Conservation (phyloP, 2,329 filamentous ascomycete genomes). For the Blastomyces silverae region DNA sequence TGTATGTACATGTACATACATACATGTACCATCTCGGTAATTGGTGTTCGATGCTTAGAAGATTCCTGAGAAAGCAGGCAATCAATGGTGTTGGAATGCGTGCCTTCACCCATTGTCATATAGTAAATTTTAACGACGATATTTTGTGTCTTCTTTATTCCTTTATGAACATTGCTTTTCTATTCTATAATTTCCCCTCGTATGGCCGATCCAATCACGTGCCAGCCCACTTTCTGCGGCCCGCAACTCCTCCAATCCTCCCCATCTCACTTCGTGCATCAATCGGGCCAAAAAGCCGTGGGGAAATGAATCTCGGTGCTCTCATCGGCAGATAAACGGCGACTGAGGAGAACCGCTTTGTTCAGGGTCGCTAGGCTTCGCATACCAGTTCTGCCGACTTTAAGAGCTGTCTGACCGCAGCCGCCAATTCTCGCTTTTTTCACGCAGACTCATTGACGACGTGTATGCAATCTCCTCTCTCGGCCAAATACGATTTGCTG, state of each 20-base stretch:
- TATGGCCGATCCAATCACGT: too few relatives aligned
- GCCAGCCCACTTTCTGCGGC: background rate
- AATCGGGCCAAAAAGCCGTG: background rate
- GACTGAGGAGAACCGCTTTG: background rate
- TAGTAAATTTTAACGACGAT: too few relatives aligned
- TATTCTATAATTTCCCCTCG: too few relatives aligned
- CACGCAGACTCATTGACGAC: background rate
- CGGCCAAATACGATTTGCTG: background rate
- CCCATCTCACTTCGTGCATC: background rate
- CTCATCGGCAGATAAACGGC: background rate
- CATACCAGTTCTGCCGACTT: background rate
- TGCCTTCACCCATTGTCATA: too few relatives aligned
- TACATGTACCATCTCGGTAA: too few relatives aligned
- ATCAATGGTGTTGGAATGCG: too few relatives aligned
- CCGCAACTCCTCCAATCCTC: too few relatives aligned
- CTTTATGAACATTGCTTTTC: too few relatives aligned
- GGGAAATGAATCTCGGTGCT: background rate
- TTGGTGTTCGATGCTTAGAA: too few relatives aligned
- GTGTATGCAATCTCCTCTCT: background rate
- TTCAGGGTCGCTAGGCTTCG: background rate
- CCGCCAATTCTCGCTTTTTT: background rate
- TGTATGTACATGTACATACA: too few relatives aligned
- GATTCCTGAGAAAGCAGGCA: too few relatives aligned
- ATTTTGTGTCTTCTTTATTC: too few relatives aligned
- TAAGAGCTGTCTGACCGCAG: background rate